Evolutionary conservation across 2,329 filamentous ascomycete species (phyloP), one percentile per base, ranked within the genome.

Genomic region (Ophiostoma angusticollis): DNA sequence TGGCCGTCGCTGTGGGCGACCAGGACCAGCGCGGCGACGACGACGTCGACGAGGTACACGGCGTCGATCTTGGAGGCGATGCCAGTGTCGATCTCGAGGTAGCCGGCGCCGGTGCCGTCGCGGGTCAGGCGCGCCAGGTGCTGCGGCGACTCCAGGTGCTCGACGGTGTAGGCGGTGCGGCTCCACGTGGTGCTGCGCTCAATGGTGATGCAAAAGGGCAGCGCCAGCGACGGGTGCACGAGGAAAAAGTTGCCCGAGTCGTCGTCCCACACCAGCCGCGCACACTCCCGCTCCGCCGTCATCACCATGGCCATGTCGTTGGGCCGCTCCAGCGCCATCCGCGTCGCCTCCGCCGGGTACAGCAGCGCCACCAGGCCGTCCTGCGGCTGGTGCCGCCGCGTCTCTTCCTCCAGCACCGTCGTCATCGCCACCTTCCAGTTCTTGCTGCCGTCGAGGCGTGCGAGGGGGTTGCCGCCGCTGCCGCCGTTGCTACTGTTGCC

Each of bases 251-350:
- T 68, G 6, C 58, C 55, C 41, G 62, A 68, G 50, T 80, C 75
- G 22, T 72, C 69, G 50, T 80, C 75, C 72, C 78, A 85, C n/a
- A 82, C 73, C 2, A 87, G 68, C 3, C 77, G 68, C 18, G 75
- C 81, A 48, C 74, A 77, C 58, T 85, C 80, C 23, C 71, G 67
- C 53, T 81, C 74, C 0, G 80, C 80, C 24, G 77, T 71, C 42
- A 67, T 65, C 4, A 77, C 65, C 9, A 78, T 68, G 0, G 68
- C 63, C 2, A 69, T 63, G 51, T 81, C 74, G 31, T 70, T 64
- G 3, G 77, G 60, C 19, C 69, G 65, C 42, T 79, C 74, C 1
- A 77, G 61, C 2, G 74, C 78, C 55, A 77, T 68, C 31, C 70
- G 72, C 0, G 77, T 72, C 11, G 78, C 77, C 0, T 76, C 72